phyloP scores from a whole-genome alignment of 31 red algal genomes.

The Endocladia muricata region DNA sequence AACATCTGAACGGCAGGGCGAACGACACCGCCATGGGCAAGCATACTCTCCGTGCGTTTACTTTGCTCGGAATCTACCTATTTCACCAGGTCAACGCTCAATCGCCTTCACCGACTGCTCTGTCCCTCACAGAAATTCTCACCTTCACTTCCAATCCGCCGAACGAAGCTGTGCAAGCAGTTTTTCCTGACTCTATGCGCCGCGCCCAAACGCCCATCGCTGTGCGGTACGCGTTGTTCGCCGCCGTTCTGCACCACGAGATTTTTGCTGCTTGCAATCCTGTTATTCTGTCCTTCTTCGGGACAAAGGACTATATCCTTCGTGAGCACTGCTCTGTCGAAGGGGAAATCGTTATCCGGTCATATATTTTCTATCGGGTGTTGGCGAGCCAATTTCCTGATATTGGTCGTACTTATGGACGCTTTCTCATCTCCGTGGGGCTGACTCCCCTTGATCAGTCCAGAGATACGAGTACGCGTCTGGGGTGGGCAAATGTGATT shows the following conservation, averaged over 20 bases:
- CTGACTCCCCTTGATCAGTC: slow-evolving; percentile 1
- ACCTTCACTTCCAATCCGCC: background rate
- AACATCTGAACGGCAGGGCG: too few relatives aligned
- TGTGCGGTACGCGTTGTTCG: slow-evolving; percentile 10
- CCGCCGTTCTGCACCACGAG: background rate
- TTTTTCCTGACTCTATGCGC: background rate
- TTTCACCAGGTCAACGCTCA: too few relatives aligned
- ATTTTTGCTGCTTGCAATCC: slow-evolving; percentile 12
- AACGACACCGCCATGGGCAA: too few relatives aligned
- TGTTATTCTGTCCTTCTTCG: slow-evolving; percentile 17
- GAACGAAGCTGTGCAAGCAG: background rate
- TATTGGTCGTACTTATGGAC: slow-evolving; percentile 2
- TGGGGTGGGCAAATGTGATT: slow-evolving; percentile 20
- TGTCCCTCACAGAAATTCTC: background rate
- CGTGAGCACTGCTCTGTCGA: background rate
- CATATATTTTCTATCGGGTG: background rate
- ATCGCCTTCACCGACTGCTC: too few relatives aligned
- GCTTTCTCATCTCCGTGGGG: background rate
- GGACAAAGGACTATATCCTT: slow-evolving; percentile 10
- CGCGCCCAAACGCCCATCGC: slow-evolving; percentile 8
- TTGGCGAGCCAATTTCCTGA: slow-evolving; percentile 5
- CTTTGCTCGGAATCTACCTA: too few relatives aligned
- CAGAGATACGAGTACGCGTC: slow-evolving; percentile 10
- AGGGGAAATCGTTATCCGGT: background rate
- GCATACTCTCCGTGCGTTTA: too few relatives aligned